A percentile compares a stretch with the other conserved stretches of the same genome.
Conservation (phyloP, 345 rosid species). For the Brassica incana region DNA sequence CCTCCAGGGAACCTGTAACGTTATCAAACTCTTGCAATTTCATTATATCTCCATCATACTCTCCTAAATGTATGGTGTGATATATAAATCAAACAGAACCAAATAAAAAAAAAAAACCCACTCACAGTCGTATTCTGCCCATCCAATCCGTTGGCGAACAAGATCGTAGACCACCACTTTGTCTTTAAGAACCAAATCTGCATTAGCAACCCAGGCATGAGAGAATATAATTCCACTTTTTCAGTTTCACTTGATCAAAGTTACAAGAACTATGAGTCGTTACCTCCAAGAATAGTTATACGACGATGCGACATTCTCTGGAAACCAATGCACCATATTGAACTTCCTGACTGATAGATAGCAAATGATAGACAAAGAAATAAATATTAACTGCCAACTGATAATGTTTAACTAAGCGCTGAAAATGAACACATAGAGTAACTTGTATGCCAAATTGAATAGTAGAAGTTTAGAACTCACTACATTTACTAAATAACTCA, state of each 20-base stretch:
- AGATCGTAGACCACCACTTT: conserved; percentile 82
- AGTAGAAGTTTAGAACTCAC: not conserved
- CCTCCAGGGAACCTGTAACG: conserved; percentile 61
- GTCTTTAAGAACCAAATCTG: conserved; percentile 88
- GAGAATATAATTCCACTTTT: not conserved
- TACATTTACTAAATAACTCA: not conserved
- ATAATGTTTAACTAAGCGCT: not conserved
- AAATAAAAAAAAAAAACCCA: not conserved
- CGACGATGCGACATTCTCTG: conserved; percentile 62
- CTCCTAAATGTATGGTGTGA: not conserved
- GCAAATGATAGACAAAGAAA: not conserved
- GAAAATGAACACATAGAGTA: not conserved
- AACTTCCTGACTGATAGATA: conserved; percentile 57
- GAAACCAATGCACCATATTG: conserved; percentile 92
- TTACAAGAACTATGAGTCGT: not conserved
- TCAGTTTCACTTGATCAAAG: not conserved
- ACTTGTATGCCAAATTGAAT: not conserved
- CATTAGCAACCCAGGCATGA: conserved; percentile 7
- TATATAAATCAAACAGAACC: not conserved
- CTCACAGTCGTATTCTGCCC: conserved; percentile 90
- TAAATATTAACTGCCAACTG: not conserved
- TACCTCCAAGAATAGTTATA: conserved; percentile 93
- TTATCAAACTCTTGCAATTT: not conserved
- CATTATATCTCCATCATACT: not conserved
- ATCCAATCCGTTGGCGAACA: conserved; percentile 79